Base-by-base conservation (phyloP, 441 rosid genomes). In the Eruca vesicaria region DNA sequence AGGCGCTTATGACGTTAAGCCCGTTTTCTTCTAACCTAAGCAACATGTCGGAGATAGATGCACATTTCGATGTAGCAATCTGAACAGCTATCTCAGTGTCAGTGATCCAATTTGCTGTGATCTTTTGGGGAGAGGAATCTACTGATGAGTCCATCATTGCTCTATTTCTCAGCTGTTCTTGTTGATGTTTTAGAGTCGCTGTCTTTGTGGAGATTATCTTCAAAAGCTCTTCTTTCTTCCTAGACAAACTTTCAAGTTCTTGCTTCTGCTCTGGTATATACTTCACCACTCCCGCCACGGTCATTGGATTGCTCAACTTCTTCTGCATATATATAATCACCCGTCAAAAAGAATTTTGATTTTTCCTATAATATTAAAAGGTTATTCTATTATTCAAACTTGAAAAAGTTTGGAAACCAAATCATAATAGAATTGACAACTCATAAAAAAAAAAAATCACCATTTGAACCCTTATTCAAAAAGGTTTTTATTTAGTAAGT, bases 201-300 rank as follows among this genome's bases (percentile, higher is more conserved):
- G 61, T 31, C 53, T 74, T 69, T 20, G 11, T 59, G 9, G 75
- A 73, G 67, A 73, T 73, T 56, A 15, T 79, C 67, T 63, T 58
- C 52, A 71, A 10, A 14, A 87, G 80, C 57, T 85, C 80, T 74
- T 85, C 85, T 68, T 82, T 88, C 77, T 73, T 85, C 18, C 56
- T 50, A 38, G 63, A 52, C 56, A 81, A 82, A 12, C 62, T 69
- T 68, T 85, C 82, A 21, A 90, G 81, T 43, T 90, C 77, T 45
- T 73, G 82, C 58, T 81, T 88, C 63, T 86, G 81, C 58, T 84
- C 91, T 23, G 91, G 96, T 76, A 90, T 85, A 71, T 87, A 88
- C 73, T 75, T 82, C 50, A 88, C 76, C 43, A 82, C 88, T 7
- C 77, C 59, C 0, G 88, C 68, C 29, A 90, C 82, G 5, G 93